Evolutionary conservation across 108 stramenopile species (phyloP), one percentile per base, ranked within the genome.

Genomic region (Parietichytrium sp.): DNA sequence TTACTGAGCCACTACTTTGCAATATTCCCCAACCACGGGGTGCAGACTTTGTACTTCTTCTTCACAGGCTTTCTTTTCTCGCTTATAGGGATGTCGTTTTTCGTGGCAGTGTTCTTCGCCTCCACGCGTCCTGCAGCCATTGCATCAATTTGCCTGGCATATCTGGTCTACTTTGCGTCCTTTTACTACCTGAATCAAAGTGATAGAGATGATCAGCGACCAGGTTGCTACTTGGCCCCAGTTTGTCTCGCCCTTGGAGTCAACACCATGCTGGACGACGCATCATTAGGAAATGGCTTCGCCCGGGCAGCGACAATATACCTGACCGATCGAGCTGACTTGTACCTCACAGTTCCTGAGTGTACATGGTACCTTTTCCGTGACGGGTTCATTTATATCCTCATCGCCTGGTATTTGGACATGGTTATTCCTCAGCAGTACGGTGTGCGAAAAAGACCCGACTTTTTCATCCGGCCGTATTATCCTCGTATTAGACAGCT

Each of bases 141-240:
- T 27, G 49, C 89, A n/a, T 87, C 87, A 42, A 84, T 87, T 26
- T 29, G 90, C 48, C 29, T 91, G 20, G 89, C 89, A 78, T 89
- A 89, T 52, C 87, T 82, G 18, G 29, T 86, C 7, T 91, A 85
- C 52, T 91, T 91, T 54, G 86, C 90, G 38, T 91, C 61, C 3
- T 72, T 72, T 27, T 25, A 72, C 61, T 72, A 45, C 45, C 13
- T 72, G 8, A 36, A 45, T 20, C 10, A 8, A 23, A 38, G 20
- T n/a, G 6, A 6, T 6, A 36, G 36, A 0, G 8, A 27, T n/a
- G 20, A 16, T n/a, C 61, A 72, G 42, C 38, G 38, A 16, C 36
- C 10, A n/a, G 61, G 61, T n/a, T 72, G 61, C 1, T 72, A 45
- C 33, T 10, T 72, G 23, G 61, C 61, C n/a, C 61, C 61, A n/a